Evolutionary conservation across 208 protist genomes (phyloP), one percentile per base, ranked within the genome.

Genomic region (Wallacemonas sp.): DNA sequence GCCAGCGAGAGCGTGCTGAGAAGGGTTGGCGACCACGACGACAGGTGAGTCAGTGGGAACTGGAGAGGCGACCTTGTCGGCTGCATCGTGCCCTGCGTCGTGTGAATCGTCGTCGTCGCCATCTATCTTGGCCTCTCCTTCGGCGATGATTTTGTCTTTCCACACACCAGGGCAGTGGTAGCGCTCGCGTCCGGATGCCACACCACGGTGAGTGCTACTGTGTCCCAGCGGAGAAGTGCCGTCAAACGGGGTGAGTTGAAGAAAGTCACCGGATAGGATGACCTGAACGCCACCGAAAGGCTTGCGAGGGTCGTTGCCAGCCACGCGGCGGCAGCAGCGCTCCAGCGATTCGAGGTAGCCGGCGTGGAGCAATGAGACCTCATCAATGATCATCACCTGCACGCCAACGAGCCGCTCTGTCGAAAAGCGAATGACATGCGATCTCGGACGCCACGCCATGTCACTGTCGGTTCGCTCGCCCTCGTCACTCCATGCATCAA

Each of bases 271-370:
- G 29, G 70, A 92, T 1, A 93, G 62, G 68, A 96, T 86, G 5
- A 96, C 33, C 44, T 94, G 91, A 57, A 94, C 83, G 17, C 91
- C 91, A 60, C 91, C 91, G 73, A 96, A 94, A 19, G 83, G 76
- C 23, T 73, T 48, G 52, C 71, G 24, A 16, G 33, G 54, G 21
- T 63, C 32, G 39, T 68, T 76, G 1, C 69, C 77, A 23, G 44
- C 54, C 2, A 68, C 58, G 2, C 17, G 23, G 9, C 84, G 80
- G n/a, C 74, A 75, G 17, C 69, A 67, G 2, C 54, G 47, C 43
- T 90, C 78, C 5, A 90, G 57, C 5, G 70, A 60, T 48, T 90
- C 80, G 30, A 90, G 63, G 30, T 83, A 78, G 4, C 73, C 74
- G 2, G 74, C 74, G 54, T 83, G 84, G n/a, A 90, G 70, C 30